Conservation (phyloP, 2,329 filamentous ascomycete genomes). For the Aspergillus ustus region DNA sequence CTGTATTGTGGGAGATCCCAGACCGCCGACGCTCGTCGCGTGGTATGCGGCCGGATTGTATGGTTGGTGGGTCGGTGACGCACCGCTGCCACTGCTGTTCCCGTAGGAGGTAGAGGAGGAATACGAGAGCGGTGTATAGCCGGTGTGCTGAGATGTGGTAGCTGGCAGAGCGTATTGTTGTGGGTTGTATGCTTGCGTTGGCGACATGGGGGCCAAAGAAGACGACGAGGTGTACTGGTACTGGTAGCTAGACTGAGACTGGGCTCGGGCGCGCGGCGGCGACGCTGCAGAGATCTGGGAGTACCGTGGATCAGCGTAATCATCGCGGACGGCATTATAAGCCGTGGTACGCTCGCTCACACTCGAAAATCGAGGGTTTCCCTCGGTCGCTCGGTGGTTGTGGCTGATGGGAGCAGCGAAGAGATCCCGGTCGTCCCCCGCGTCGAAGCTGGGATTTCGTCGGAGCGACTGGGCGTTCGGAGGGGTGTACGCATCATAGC, state of each 20-base stretch:
- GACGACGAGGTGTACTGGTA: constrained; percentile 43
- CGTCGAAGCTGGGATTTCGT: constrained; percentile 74
- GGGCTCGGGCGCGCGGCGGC: constrained; percentile 44
- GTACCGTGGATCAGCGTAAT: constrained; percentile 40
- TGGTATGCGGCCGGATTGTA: constrained; percentile 58
- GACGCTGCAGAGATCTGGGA: constrained; percentile 39
- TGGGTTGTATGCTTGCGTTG: constrained; percentile 64
- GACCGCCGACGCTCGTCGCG: constrained; percentile 34
- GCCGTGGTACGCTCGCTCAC: constrained; percentile 40
- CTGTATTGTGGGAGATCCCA: constrained; percentile 38
- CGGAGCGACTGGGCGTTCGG: constrained; percentile 49
- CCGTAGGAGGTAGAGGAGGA: constrained; percentile 33
- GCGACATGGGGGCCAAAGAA: constrained; percentile 47
- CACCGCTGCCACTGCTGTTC: constrained; percentile 16
- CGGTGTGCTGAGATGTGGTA: constrained; percentile 52
- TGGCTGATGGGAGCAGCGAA: constrained; percentile 40
- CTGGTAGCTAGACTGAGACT: constrained; percentile 56
- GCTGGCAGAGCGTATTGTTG: constrained; percentile 61
- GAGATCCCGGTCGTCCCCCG: constrained; percentile 71
- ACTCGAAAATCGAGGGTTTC: constrained; percentile 41
- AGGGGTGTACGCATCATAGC: constrained; percentile 48
- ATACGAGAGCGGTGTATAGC: constrained; percentile 75
- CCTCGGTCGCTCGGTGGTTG: constrained; percentile 40
- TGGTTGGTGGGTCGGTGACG: constrained; percentile 43
- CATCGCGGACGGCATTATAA: constrained; percentile 34